Conservation (phyloP, 306 rosid species). For the Castanea crenata region DNA sequence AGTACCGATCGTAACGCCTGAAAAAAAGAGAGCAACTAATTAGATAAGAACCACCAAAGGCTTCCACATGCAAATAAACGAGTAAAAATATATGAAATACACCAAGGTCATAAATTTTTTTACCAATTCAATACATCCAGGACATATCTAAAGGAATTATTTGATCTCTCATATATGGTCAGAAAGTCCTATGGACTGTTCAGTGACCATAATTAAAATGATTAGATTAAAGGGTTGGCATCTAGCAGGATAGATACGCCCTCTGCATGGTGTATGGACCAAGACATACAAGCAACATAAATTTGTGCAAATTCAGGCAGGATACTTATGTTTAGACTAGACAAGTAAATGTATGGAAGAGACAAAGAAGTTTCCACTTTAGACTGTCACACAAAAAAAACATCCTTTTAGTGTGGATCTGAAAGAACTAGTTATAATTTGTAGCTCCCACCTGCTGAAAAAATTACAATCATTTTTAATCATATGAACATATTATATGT, state of each 20-base stretch:
- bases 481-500: neutral
- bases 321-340: neutral
- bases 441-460: neutral
- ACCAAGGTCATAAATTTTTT: neutral
- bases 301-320: neutral
- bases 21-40: conserved; percentile 6
- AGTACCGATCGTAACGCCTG: conserved; percentile 89
- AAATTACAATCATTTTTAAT: too few relatives aligned
- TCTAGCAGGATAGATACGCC: neutral
- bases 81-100: neutral
- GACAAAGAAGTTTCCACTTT: neutral
- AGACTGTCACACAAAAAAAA: neutral
- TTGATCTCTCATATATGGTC: neutral
- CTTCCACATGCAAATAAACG: neutral
- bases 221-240: neutral
- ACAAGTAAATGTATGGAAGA: neutral
- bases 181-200: neutral
- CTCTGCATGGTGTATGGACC: neutral
- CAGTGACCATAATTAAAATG: neutral
- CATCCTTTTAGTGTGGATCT: neutral
- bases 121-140: neutral
- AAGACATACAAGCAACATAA: neutral
- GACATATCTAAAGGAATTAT: neutral
- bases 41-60: neutral
- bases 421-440: neutral